Base-by-base conservation (phyloP, 2,329 filamentous ascomycete species). In the Metarhizium album region DNA sequence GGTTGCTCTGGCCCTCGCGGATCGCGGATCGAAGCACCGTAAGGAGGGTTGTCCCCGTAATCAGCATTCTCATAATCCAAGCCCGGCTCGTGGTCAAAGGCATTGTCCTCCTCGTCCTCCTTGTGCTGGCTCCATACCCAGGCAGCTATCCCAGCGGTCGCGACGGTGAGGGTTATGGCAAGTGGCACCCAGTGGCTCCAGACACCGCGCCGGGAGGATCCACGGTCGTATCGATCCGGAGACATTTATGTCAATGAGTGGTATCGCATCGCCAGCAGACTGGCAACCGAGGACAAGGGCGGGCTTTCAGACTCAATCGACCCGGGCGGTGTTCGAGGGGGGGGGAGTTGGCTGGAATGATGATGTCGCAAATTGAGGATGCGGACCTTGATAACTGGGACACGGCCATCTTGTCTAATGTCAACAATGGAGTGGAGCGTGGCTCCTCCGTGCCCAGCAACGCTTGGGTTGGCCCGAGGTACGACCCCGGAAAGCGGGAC, bases 71-170 rank as follows among this genome's bases (percentile, higher is more conserved):
- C 67, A 55, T 71, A 71, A 64, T 73, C 72, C 54, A 74, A 66
- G 54, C 74, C 73, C 50, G 74, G 73, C 59, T 72, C 70, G 50
- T 73, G 71, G 49, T 82, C 78, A 47, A 57, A 52, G 46, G 80
- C 77, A 40, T 88, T 83, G 49, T 82, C 78, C 27, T 90, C 84
- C 49, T 88, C 84, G 52, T 84, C 79, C 57, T 87, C 84, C 62
- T 78, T 81, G 61, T 88, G 84, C 70, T 95, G 90, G 66, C 86
- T 94, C 90, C 90, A 95, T 54, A 90, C 82, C 91, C 91, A 97
- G 52, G 89, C 89, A 48, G 84, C 90, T 46, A 95, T 71, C 33
- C 90, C 90, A 50, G 87, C 83, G 22, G 90, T 89, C 54, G 91
- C 91, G 59, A 94, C 82, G 45, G 89, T 90, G 52, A 95, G 82